Percentiles rank a stretch among this genome's conserved stretches.
phyloP scores from a whole-genome alignment of 305 asterid genomes.

The Coffea humblotiana region DNA sequence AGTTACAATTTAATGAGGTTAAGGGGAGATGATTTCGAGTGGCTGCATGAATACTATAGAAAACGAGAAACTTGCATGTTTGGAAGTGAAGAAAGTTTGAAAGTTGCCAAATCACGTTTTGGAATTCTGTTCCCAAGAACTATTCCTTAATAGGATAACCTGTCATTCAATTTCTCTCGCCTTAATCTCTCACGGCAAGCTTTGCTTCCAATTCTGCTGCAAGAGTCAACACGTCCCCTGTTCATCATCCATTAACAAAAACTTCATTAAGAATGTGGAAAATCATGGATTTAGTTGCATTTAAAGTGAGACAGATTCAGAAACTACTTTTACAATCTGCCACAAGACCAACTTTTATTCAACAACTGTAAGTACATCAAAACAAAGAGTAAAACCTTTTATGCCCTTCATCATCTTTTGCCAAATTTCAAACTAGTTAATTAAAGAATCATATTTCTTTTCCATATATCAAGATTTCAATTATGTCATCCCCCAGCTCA shows the following conservation, averaged over 20 bases:
- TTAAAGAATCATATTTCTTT: neutral
- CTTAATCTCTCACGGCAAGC: slow-evolving; percentile 87
- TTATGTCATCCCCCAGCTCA: neutral
- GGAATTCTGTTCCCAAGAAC: neutral
- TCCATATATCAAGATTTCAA: neutral
- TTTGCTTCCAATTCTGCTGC: slow-evolving; percentile 56
- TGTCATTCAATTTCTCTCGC: slow-evolving; percentile 75
- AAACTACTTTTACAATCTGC: neutral
- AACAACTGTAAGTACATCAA: neutral
- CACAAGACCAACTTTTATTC: slow-evolving; percentile 5
- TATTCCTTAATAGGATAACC: slow-evolving; percentile 30
- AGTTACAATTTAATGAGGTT: neutral
- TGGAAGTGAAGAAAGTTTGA: neutral
- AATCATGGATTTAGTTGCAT: neutral
- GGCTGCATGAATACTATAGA: neutral
- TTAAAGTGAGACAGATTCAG: neutral
- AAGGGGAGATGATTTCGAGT: neutral
- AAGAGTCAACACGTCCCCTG: slow-evolving; percentile 57
- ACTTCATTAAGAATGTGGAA: slow-evolving; percentile 1
- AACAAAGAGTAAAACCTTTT: neutral
- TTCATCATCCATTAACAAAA: slow-evolving; percentile 10
- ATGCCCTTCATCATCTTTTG: neutral
- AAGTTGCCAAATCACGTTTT: neutral
- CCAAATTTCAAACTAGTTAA: neutral
- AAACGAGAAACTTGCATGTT: neutral